phyloP scores from a whole-genome alignment of 2,329 filamentous ascomycete species.

The Colletotrichum ledebouriae region DNA sequence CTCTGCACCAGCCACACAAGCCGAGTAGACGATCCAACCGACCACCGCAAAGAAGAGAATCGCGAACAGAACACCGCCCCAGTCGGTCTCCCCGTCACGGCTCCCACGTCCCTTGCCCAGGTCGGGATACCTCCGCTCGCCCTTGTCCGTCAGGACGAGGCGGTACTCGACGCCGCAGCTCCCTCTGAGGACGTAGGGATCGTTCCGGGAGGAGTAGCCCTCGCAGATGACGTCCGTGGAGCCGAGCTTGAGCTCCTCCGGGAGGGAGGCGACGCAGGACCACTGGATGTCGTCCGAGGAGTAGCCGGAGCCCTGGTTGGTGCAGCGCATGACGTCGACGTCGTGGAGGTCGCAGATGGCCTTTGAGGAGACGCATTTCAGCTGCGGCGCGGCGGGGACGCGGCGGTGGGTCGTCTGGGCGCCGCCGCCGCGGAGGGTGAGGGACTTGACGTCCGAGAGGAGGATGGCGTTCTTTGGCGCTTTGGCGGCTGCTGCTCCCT shows the following conservation, averaged over 20 bases:
- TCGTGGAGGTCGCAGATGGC: constrained; percentile 77
- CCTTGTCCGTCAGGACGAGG: constrained; percentile 80
- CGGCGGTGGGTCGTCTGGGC: constrained; percentile 81
- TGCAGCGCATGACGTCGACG: constrained; percentile 89
- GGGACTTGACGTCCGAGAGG: constrained; percentile 75
- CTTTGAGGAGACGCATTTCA: constrained; percentile 79
- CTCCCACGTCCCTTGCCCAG: constrained; percentile 57
- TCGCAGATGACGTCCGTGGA: constrained; percentile 93
- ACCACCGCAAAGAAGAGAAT: constrained; percentile 71
- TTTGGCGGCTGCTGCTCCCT: constrained; percentile 43
- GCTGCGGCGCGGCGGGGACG: constrained; percentile 80
- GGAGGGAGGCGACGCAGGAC: constrained; percentile 80
- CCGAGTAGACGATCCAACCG: constrained; percentile 72
- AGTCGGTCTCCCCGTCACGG: constrained; percentile 50
- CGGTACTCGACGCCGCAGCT: constrained; percentile 95
- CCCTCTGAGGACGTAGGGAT: constrained; percentile 89
- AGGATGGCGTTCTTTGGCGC: constrained; percentile 66
- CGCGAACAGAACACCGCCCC: constrained; percentile 65
- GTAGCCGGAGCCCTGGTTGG: constrained; percentile 86
- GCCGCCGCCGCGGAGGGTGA: constrained; percentile 78
- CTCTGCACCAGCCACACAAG: constrained; percentile 52
- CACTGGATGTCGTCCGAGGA: constrained; percentile 86
- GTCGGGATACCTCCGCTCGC: constrained; percentile 78
- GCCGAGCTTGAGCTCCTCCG: constrained; percentile 77
- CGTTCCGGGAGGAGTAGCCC: constrained; percentile 82